Conservation (phyloP, 1,284 basidiomycete species). For the Ganoderma resinaceum region DNA sequence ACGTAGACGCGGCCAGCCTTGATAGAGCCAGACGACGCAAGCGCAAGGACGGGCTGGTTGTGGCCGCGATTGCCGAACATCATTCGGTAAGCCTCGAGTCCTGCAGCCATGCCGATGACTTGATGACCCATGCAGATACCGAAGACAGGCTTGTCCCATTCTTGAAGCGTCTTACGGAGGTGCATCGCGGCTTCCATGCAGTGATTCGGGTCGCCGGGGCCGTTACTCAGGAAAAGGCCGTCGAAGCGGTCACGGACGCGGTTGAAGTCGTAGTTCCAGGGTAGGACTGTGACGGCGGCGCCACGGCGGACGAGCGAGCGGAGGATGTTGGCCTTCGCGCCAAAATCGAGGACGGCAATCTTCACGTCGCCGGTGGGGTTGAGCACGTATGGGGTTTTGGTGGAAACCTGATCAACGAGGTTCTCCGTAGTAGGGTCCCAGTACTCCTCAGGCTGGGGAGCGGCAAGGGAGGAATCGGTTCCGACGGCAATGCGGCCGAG, state of each 20-base stretch:
- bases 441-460: conserved; percentile 74
- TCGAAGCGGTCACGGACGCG: conserved; percentile 89
- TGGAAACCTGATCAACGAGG: conserved; percentile 93
- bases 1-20: conserved; percentile 97
- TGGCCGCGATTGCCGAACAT: conserved; percentile 99
- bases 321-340: conserved; percentile 96
- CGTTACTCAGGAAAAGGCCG: conserved; percentile 96
- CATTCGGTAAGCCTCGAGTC: conserved; percentile 96
- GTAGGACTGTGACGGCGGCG: conserved; percentile 93
- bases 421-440: conserved; percentile 95
- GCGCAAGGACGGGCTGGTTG: conserved; percentile 96
- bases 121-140: conserved; percentile 99
- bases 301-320: conserved; percentile 91
- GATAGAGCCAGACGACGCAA: conserved; percentile 90
- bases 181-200: conserved; percentile 88
- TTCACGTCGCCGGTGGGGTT: conserved; percentile 90
- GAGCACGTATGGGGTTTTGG: conserved; percentile 84
- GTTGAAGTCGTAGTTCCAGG: conserved; percentile 98
- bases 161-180: conserved; percentile 80
- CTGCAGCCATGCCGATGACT: conserved; percentile 96
- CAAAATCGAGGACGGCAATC: conserved; percentile 97
- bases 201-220: conserved; percentile 92
- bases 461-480: conserved; percentile 67
- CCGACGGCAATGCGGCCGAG: conserved; percentile 93
- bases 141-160: conserved; percentile 95